Conservation (phyloP, 345 rosid species). For the Rubroshorea leprosula region DNA sequence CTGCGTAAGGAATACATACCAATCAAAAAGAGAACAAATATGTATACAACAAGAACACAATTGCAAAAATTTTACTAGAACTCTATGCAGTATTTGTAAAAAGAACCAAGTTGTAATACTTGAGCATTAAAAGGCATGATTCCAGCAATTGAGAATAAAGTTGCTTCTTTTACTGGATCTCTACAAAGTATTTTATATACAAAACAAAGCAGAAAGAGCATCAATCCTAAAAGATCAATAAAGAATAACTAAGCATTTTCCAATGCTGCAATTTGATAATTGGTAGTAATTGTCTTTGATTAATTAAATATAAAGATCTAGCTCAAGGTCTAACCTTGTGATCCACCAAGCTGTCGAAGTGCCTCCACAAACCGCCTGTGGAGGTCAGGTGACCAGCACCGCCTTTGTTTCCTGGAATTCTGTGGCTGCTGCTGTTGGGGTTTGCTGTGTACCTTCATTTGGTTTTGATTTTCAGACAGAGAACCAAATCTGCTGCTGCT, state of each 20-base stretch:
- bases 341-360: slow-evolving; percentile 67
- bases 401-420: slow-evolving; percentile 53
- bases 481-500: slow-evolving; percentile 6
- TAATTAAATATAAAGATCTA: no score
- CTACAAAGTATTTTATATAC: not conserved
- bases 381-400: slow-evolving; percentile 82
- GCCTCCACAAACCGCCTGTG: slow-evolving; percentile 67
- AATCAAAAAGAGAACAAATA: not conserved
- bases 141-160: not conserved
- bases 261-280: not conserved
- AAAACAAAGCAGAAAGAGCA: not conserved
- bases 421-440: slow-evolving; percentile 24
- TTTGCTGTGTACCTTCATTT: slow-evolving; percentile 23
- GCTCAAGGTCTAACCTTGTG: slow-evolving; percentile 48
- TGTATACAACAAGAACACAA: no score
- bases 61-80: not conserved
- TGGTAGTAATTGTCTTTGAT: no score
- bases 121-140: not conserved
- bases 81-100: not conserved
- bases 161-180: no score
- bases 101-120: not conserved
- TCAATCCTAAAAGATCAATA: not conserved
- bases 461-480: slow-evolving; percentile 21
- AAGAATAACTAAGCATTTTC: not conserved
- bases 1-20: slow-evolving; percentile 28